Evolutionary conservation across 1,139 yeast species (phyloP).

Genomic region (Scheffersomyces lignicola): DNA sequence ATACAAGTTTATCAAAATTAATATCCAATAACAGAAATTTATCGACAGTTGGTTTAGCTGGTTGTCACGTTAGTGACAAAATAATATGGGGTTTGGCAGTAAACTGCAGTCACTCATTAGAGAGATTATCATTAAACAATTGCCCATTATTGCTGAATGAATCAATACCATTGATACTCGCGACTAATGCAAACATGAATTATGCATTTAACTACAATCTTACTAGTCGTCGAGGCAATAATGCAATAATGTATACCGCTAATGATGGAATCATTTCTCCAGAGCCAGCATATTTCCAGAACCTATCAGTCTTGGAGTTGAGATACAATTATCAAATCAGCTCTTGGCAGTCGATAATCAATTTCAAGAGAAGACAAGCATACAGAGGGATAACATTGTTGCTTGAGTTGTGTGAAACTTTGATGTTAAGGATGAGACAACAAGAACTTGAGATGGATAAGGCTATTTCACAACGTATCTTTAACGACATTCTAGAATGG

Average conservation of each 20-base stretch:
- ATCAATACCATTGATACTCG: conserved; percentile 62
- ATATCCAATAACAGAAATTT: conserved; percentile 54
- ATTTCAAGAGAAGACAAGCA: conserved; percentile 64
- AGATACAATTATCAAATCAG: conserved; percentile 60
- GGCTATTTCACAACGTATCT: conserved; percentile 51
- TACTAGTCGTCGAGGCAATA: too few species aligned
- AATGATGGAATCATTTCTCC: background rate
- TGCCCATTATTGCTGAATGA: conserved; percentile 67
- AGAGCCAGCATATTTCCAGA: conserved; percentile 46
- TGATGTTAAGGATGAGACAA: conserved; percentile 58
- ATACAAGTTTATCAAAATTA: conserved; percentile 60
- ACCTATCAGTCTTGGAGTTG: conserved; percentile 74
- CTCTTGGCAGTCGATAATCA: conserved; percentile 63
- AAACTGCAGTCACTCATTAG: conserved; percentile 53
- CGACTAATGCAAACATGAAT: conserved; percentile 3
- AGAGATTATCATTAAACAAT: conserved; percentile 75
- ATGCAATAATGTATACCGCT: background rate
- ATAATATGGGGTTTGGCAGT: conserved; percentile 79
- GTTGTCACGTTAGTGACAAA: conserved; percentile 76
- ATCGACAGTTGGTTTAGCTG: conserved; percentile 83
- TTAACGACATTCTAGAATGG: conserved; percentile 60
- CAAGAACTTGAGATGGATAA: conserved; percentile 64
- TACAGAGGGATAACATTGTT: conserved; percentile 53
- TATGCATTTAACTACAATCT: too few species aligned
- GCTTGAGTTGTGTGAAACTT: conserved; percentile 74